Base-by-base conservation (phyloP, 768 basidiomycete genomes). In the Cystobasidiopsis lactophilus region DNA sequence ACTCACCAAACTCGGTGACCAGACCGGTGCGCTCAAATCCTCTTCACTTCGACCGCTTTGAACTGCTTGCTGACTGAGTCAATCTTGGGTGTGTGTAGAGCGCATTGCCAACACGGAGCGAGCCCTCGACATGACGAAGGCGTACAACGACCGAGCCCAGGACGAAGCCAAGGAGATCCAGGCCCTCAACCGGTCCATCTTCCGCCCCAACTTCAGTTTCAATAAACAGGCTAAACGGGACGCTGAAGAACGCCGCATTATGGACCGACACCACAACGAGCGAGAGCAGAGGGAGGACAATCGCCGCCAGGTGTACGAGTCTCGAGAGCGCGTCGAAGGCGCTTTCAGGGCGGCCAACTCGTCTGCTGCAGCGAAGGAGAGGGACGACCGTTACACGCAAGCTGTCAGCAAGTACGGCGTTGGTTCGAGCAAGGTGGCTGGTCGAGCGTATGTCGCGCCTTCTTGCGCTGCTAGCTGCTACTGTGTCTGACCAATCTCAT, bases 121-220 rank as follows among this genome's bases (percentile, higher is more conserved):
- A 53, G 84, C 95, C 68, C 75, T 96, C 51, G 91, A 95, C 65
- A 77, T 86, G 50, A 74, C 89, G 48, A 95, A 84, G 67, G 80
- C 80, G 14, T 79, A 89, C 67, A 80, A 83, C 30, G 69, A 71
- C 40, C 78, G 83, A 3, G 89, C 91, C n/a, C 80, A 80, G 53
- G 91, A 98, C 69, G 84, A 77, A 66, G 85, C 88, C 3, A 79
- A 78, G 56, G 89, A 96, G 66, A 77, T 98, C 52, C 89, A 86
- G 68, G 75, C 88, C 64, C 77, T 98, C 52, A 95, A 95, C 67
- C 76, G 78, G 31, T 88, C 85, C 37, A 96, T 98, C 65, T 95
- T 98, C 72, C 45, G 52, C 26, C 57, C 57, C 26, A 46, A 41
- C 52, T 78, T 93, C 59, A 79, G 80, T 0, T 91, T 82, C 67